Percentiles rank a stretch among this genome's conserved stretches.
phyloP scores from a whole-genome alignment of 2,329 filamentous ascomycete genomes.

The Raffaelea ambrosiae region DNA sequence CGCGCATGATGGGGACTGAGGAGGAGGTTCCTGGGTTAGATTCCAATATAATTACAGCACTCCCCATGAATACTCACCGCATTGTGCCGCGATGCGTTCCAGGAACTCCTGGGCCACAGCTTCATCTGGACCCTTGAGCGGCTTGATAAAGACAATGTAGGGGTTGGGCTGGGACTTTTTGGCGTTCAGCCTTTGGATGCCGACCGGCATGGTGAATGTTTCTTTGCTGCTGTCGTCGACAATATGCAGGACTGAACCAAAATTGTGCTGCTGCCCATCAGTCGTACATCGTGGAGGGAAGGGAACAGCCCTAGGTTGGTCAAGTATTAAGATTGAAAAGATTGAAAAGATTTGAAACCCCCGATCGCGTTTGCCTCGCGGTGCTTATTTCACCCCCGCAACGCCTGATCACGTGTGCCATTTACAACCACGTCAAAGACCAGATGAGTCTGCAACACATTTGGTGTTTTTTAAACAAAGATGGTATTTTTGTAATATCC shows the following conservation, averaged over 20 bases:
- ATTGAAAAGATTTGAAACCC: not conserved
- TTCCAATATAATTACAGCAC: too few relatives aligned
- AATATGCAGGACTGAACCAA: too few relatives aligned
- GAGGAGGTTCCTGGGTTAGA: not conserved
- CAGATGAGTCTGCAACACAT: too few relatives aligned
- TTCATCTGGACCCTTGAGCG: constrained; percentile 57
- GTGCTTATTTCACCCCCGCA: not conserved
- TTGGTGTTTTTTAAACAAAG: too few relatives aligned
- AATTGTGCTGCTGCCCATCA: too few relatives aligned
- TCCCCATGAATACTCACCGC: constrained; percentile 39
- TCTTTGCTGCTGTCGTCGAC: too few relatives aligned
- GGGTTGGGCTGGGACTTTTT: constrained; percentile 66
- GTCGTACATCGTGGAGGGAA: too few relatives aligned
- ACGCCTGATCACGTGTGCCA: constrained; percentile 11
- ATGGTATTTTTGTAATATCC: not conserved
- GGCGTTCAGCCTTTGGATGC: constrained; percentile 71
- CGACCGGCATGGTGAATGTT: constrained; percentile 55
- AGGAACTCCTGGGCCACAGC: constrained; percentile 60
- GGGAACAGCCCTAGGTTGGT: too few relatives aligned
- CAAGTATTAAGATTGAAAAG: not conserved
- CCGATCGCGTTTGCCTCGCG: constrained; percentile 1
- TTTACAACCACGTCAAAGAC: not conserved
- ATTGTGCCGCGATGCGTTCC: constrained; percentile 73
- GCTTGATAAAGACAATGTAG: constrained; percentile 78
- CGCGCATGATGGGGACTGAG: constrained; percentile 59